phyloP scores from a whole-genome alignment of 768 basidiomycete genomes.

The Mycena amicta region DNA sequence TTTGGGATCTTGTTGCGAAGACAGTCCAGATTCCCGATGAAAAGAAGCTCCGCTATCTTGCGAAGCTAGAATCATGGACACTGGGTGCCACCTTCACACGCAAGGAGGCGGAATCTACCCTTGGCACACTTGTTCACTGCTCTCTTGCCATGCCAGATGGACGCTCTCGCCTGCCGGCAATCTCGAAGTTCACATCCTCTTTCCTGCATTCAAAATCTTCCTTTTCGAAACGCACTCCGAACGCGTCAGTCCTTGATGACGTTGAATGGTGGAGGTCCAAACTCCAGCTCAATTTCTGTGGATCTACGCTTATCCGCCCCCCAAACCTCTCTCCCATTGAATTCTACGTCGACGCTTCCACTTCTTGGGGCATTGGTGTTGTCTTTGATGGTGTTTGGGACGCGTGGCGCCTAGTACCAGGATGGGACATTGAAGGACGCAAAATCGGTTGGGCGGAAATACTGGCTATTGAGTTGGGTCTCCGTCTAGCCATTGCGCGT shows the following conservation, averaged over 20 bases:
- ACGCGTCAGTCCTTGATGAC: background rate
- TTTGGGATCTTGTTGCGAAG: constrained; percentile 32
- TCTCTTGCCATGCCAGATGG: constrained; percentile 32
- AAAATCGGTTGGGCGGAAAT: constrained; percentile 35
- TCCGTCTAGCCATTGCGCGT: constrained; percentile 26
- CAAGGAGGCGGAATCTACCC: constrained; percentile 27
- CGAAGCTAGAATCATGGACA: constrained; percentile 25
- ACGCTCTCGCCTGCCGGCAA: constrained; percentile 11
- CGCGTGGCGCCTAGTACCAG: constrained; percentile 7
- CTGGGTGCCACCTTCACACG: constrained; percentile 5
- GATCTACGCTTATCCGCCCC: background rate
- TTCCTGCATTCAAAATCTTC: background rate
- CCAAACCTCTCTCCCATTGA: background rate
- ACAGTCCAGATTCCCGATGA: constrained; percentile 31
- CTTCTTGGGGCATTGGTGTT: constrained; percentile 25
- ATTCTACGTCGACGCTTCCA: constrained; percentile 29
- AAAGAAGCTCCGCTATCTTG: constrained; percentile 34
- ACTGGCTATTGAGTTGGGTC: constrained; percentile 39
- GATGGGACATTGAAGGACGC: constrained; percentile 10
- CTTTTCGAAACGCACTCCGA: background rate
- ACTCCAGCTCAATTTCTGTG: background rate
- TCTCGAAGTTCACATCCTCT: background rate
- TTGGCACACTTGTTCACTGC: constrained; percentile 41
- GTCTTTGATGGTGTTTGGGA: constrained; percentile 16
- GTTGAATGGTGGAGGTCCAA: background rate